A percentile compares a stretch with the other conserved stretches of the same genome.
phyloP scores from a whole-genome alignment of 805 yeast species.

The Barnettozyma populi region DNA sequence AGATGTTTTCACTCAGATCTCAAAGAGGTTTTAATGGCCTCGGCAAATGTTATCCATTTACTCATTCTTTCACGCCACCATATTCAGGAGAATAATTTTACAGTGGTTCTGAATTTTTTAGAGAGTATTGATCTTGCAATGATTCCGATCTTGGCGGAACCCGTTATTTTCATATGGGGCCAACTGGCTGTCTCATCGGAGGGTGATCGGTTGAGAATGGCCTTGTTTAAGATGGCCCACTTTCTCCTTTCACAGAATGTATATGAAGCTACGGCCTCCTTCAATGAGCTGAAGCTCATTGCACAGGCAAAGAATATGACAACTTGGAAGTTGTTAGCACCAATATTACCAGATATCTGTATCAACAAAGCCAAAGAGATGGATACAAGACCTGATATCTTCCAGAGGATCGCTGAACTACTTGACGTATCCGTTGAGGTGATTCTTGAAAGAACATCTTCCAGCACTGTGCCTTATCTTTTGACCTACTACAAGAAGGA shows the following conservation, averaged over 20 bases:
- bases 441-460: conserved; percentile 63
- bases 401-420: conserved; percentile 56
- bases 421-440: conserved; percentile 56
- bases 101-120: conserved; percentile 37
- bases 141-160: conserved; percentile 45
- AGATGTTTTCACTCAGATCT: conserved; percentile 35
- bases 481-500: conserved; percentile 61
- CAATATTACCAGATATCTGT: conserved; percentile 70
- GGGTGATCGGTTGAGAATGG: conserved; percentile 64
- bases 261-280: conserved; percentile 63
- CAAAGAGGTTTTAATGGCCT: conserved; percentile 51
- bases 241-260: conserved; percentile 59
- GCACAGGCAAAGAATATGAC: conserved; percentile 54
- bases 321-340: conserved; percentile 75
- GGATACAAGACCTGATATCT: conserved; percentile 43
- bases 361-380: conserved; percentile 53
- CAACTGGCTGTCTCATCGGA: conserved; percentile 55
- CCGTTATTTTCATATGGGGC: conserved; percentile 56
- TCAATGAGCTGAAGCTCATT: conserved; percentile 53
- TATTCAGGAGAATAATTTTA: conserved; percentile 39
- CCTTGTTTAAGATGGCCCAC: conserved; percentile 60
- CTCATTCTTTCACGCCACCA: conserved; percentile 37
- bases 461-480: conserved; percentile 71
- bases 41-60: conserved; percentile 50
- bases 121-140: conserved; percentile 37